A percentile compares a stretch with the other conserved stretches of the same genome.
phyloP scores from a whole-genome alignment of 139 green algal species.

The Chlorella sorokiniana region DNA sequence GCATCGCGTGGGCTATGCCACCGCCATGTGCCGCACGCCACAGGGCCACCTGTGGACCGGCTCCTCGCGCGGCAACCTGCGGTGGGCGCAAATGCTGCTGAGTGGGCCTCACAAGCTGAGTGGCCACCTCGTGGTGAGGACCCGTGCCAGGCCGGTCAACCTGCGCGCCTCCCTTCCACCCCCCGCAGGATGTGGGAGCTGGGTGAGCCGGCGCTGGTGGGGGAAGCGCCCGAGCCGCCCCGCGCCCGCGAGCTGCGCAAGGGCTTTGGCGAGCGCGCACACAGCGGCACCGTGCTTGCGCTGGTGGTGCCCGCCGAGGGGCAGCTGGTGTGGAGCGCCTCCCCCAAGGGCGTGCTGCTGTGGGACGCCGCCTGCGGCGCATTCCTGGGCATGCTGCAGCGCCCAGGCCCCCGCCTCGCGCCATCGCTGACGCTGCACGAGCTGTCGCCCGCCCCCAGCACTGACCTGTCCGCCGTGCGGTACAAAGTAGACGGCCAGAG shows the following conservation, averaged over 20 bases:
- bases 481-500: neutral
- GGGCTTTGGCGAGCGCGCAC: conserved; percentile 38
- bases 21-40: conserved; percentile 45
- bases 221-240: neutral
- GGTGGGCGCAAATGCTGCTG: conserved; percentile 30
- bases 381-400: conserved; percentile 39
- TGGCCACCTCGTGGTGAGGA: too few relatives aligned
- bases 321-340: conserved; percentile 67
- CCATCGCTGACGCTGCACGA: neutral
- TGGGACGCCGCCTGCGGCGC: conserved; percentile 63
- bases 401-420: neutral
- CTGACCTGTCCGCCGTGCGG: neutral
- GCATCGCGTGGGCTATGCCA: conserved; percentile 47
- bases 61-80: conserved; percentile 55
- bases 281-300: conserved; percentile 32
- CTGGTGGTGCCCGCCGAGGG: conserved; percentile 41
- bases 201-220: conserved; percentile 1
- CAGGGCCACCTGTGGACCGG: conserved; percentile 77
- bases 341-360: conserved; percentile 53
- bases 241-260: conserved; percentile 51
- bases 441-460: neutral
- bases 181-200: conserved; percentile 27
- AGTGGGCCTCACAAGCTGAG: too few relatives aligned
- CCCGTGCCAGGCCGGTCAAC: too few relatives aligned
- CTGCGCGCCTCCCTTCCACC: neutral